phyloP scores from a whole-genome alignment of 1,284 basidiomycete species.

The Cryptococcus sp. region DNA sequence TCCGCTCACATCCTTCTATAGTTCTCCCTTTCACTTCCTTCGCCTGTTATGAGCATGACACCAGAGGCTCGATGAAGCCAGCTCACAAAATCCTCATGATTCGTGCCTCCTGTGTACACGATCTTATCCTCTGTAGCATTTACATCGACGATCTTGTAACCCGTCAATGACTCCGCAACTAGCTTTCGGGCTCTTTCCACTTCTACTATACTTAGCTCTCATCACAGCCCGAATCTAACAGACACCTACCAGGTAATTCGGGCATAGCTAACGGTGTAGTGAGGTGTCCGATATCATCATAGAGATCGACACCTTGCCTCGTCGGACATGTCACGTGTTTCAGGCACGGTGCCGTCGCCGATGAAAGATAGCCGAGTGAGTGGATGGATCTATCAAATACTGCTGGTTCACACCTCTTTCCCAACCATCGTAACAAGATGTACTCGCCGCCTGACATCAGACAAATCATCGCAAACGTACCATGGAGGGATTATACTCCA shows the following conservation, averaged over 20 bases:
- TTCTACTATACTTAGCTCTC: conserved; percentile 49
- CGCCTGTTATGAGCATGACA: conserved; percentile 49
- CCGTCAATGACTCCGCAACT: conserved; percentile 56
- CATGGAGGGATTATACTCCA: no score
- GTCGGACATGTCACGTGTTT: background rate
- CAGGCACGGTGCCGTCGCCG: background rate
- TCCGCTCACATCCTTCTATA: conserved; percentile 60
- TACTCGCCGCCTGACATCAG: background rate
- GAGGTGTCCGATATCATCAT: no score
- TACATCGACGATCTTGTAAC: conserved; percentile 58
- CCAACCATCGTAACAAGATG: no score
- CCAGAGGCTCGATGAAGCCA: no score
- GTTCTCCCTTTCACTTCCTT: conserved; percentile 59
- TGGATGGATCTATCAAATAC: no score
- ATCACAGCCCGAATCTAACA: background rate
- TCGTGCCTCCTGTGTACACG: conserved; percentile 59
- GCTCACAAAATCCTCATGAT: conserved; percentile 64
- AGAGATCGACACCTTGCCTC: no score
- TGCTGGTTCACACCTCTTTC: no score
- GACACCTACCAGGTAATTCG: conserved; percentile 58
- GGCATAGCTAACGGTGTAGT: conserved; percentile 53
- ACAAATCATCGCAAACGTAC: no score
- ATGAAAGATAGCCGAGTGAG: no score
- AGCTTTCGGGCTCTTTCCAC: conserved; percentile 67
- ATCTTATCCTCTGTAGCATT: conserved; percentile 64